Evolutionary conservation across 2,329 filamentous ascomycete genomes (phyloP).

Genomic region (Lecanosticta acicola): DNA sequence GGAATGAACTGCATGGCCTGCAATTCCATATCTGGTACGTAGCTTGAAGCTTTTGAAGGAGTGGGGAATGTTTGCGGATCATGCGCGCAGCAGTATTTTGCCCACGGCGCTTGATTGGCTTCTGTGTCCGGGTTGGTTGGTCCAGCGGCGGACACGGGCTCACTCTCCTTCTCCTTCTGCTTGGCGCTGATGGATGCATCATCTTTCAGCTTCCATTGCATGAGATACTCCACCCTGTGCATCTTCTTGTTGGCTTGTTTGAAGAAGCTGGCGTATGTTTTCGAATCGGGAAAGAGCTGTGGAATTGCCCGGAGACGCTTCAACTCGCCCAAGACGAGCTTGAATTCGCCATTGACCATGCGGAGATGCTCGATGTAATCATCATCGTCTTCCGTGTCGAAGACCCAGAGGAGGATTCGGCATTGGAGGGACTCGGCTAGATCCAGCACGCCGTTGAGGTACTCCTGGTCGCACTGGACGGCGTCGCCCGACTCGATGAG

Average conservation of each 20-base stretch:
- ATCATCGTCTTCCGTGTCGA: background rate
- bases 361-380: background rate
- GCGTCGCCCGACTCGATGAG: background rate
- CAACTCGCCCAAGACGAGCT: background rate
- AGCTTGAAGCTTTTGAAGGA: background rate
- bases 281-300: background rate
- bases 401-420: background rate
- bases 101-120: background rate
- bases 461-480: background rate
- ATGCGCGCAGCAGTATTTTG: background rate
- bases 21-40: background rate
- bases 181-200: too few species aligned
- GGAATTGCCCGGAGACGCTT: background rate
- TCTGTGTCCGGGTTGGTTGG: background rate
- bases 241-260: background rate
- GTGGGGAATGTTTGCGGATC: background rate
- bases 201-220: background rate
- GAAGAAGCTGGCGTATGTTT: background rate
- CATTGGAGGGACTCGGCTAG: background rate
- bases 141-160: background rate
- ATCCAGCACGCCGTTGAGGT: background rate
- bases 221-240: background rate
- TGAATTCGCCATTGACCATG: background rate
- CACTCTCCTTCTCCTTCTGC: background rate
- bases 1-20: background rate